Percentiles rank a stretch among this genome's conserved stretches.
phyloP scores from a whole-genome alignment of 352 stramenopile species.

The Phytophthora crassamura region DNA sequence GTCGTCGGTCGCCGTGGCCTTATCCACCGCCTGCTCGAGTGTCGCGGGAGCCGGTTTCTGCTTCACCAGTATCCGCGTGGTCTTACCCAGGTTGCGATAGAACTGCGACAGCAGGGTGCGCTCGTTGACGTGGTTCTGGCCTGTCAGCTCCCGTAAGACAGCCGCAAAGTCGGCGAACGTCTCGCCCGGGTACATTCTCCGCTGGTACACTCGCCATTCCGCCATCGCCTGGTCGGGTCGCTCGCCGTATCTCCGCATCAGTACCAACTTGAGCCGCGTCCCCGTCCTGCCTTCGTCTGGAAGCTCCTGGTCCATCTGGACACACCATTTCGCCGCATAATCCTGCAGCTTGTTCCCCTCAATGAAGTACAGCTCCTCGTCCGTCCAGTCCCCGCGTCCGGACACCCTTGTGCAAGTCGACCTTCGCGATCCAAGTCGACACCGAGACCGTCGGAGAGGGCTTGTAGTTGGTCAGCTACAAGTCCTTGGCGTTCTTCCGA shows the following conservation, averaged over 20 bases:
- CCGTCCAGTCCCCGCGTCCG: no score
- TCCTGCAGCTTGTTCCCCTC: slow-evolving; percentile 3
- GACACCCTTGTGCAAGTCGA: no score
- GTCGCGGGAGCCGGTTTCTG: neutral
- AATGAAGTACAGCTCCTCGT: no score
- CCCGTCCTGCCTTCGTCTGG: neutral
- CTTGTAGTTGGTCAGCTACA: no score
- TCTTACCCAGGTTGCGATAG: slow-evolving; percentile 5
- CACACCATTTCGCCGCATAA: neutral
- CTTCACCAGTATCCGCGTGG: neutral
- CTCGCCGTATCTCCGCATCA: slow-evolving; percentile 1
- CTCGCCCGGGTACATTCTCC: neutral
- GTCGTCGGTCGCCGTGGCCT: slow-evolving; percentile 3
- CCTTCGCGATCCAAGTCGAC: no score
- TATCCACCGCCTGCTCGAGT: slow-evolving; percentile 10
- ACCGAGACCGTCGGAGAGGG: no score
- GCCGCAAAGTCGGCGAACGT: slow-evolving; percentile 5
- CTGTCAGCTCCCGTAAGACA: neutral
- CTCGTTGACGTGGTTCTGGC: neutral
- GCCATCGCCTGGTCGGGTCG: neutral
- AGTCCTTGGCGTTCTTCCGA: no score
- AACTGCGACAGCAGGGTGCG: slow-evolving; percentile 1
- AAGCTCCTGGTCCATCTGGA: slow-evolving; percentile 3
- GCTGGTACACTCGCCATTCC: slow-evolving; percentile 2
- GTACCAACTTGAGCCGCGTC: neutral